phyloP scores from a whole-genome alignment of 2,329 filamentous ascomycete species.

The Madurella fahalii region DNA sequence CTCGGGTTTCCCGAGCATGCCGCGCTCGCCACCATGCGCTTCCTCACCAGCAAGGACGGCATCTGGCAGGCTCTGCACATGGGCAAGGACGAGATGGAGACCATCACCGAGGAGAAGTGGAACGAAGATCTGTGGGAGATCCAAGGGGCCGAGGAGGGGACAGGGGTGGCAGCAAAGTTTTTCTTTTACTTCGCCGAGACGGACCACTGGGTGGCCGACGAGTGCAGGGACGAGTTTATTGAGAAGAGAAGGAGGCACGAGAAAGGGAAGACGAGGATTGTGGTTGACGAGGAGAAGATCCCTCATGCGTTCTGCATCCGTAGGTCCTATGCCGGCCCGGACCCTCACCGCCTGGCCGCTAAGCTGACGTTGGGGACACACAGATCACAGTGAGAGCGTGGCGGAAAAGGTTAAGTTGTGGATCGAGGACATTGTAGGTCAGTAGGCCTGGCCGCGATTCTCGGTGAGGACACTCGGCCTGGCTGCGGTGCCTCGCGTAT shows the following conservation, averaged over 20 bases:
- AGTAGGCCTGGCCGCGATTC: neutral
- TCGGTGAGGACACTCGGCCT: too few species aligned
- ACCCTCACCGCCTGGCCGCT: neutral
- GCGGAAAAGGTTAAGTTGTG: conserved; percentile 46
- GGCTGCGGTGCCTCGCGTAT: too few species aligned
- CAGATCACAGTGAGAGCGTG: conserved; percentile 46
- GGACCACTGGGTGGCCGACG: conserved; percentile 60
- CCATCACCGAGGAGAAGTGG: conserved; percentile 57
- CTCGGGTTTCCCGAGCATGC: conserved; percentile 48
- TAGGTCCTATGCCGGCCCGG: conserved; percentile 36
- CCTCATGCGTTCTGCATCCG: conserved; percentile 60
- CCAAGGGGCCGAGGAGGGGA: conserved; percentile 29
- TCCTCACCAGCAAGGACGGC: conserved; percentile 54
- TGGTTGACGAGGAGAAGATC: conserved; percentile 52
- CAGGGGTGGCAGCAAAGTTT: conserved; percentile 41
- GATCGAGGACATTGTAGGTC: conserved; percentile 47
- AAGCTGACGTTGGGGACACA: conserved; percentile 8
- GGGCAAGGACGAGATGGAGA: conserved; percentile 56
- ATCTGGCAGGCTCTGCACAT: conserved; percentile 58
- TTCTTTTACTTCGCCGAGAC: conserved; percentile 56
- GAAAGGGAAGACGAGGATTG: conserved; percentile 40
- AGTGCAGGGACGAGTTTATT: conserved; percentile 55
- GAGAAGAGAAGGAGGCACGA: conserved; percentile 30
- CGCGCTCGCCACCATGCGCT: conserved; percentile 48
- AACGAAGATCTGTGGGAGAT: conserved; percentile 56